Base-by-base conservation (phyloP, 2,329 filamentous ascomycete genomes). In the Ceratocystis cubensis region DNA sequence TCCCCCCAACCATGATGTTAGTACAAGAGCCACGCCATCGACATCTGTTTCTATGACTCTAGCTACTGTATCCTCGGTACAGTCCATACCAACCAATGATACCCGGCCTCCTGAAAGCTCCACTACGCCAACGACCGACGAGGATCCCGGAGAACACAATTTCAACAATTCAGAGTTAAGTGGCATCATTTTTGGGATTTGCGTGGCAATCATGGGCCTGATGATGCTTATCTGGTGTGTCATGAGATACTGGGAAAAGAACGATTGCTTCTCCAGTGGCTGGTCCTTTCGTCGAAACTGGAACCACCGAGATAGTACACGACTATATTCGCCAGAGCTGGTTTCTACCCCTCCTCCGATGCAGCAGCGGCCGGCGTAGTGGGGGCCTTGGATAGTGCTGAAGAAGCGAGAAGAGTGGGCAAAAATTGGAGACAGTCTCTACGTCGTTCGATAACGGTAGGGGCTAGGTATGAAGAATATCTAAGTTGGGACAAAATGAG, bases 151-250 rank as follows among this genome's bases (percentile, higher is more conserved):
- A 5, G 59, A 63, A n/a, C 37, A 66, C 20, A 44, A 25, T 13
- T 46, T 64, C 6, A 45, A 53, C 6, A 64, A 37, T 33, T 61
- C 61, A 20, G 65, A 67, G n/a, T 28, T 67, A 17, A 67, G 65
- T 50, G 65, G 65, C 5, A 63, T 67, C 8, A 62, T 67, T 10
- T 66, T 66, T 22, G 65, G 65, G 2, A 45, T 67, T 22, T 67
- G 65, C 46, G 61, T 50, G 20, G 65, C 61, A 10, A 33, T 67
- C 17, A 20, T 64, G 50, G 50, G 28, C 3, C 5, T 67, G n/a
- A 33, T 67, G 61, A 28, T 64, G 8, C 30, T 28, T 5, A 46
- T 59, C 2, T 67, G 65, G 65, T 59, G 33, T 33, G 25, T 46
- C 33, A 64, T 64, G 61, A 57, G 62, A 41, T 46, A 64, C 28